Evolutionary conservation across 1,284 basidiomycete genomes (phyloP).

Genomic region (Leucoagaricus sp.): DNA sequence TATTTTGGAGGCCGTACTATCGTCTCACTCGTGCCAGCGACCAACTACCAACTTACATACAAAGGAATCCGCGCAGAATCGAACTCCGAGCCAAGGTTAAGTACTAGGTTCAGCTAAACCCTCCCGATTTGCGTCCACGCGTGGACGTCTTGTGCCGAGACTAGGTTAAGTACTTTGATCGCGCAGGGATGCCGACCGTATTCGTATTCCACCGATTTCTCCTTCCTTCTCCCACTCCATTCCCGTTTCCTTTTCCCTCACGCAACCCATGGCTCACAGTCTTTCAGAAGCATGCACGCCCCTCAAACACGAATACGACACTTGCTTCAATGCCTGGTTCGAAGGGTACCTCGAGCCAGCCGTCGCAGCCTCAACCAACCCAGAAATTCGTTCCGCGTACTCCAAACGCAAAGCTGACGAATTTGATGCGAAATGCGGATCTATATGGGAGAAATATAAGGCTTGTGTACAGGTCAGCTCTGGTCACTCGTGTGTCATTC

Average conservation of each 20-base stretch:
- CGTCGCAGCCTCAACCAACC: constrained; percentile 38
- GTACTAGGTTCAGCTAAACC: no score
- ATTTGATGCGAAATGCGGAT: constrained; percentile 81
- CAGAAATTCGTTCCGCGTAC: constrained; percentile 45
- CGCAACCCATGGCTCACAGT: constrained; percentile 58
- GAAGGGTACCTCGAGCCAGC: constrained; percentile 89
- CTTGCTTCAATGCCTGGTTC: constrained; percentile 96
- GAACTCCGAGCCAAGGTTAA: constrained; percentile 17
- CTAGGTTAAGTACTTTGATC: no score
- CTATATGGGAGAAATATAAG: constrained; percentile 77
- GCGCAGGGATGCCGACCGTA: not conserved
- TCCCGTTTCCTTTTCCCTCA: not conserved
- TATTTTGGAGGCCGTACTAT: no score
- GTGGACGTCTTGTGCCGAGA: no score
- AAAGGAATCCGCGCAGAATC: constrained; percentile 17
- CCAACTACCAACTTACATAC: no score
- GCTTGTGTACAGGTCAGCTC: constrained; percentile 66
- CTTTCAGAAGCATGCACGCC: constrained; percentile 84
- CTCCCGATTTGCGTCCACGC: no score
- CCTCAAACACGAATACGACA: constrained; percentile 86
- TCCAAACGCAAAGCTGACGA: constrained; percentile 67
- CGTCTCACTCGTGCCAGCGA: no score
- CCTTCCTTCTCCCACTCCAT: not conserved
- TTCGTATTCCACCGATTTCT: not conserved
- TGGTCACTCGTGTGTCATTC: not conserved